These are phyloP conservation scores for Alternaria sp. DNA, from an alignment of 2,329 filamentous ascomycete genomes.

Conservation along the genomic window DNA sequence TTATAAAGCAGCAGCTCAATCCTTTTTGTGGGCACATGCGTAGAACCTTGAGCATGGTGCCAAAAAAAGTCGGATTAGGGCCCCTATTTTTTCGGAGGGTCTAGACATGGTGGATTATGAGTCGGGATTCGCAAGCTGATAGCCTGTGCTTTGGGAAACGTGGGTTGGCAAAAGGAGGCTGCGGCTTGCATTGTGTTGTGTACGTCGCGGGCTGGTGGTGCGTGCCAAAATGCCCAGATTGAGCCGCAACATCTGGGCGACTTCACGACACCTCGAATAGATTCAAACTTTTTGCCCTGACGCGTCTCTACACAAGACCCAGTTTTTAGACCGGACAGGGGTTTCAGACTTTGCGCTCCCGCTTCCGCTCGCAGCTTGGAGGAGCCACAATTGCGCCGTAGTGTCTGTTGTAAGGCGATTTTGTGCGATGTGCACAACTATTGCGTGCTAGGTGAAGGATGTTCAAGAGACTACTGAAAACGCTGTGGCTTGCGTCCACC, in stretches of 20 bases:
- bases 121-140: slow-evolving; percentile 17
- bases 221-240: slow-evolving; percentile 8
- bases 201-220: slow-evolving; percentile 17
- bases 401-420: slow-evolving; percentile 14
- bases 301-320: slow-evolving; percentile 14
- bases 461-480: neutral
- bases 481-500: slow-evolving; percentile 7
- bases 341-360: slow-evolving; percentile 18
- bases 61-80: slow-evolving; percentile 13
- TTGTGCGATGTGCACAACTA: slow-evolving; percentile 15
- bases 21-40: slow-evolving; percentile 20
- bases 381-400: slow-evolving; percentile 19
- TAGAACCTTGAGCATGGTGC: slow-evolving; percentile 11
- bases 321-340: slow-evolving; percentile 18
- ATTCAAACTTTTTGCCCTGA: slow-evolving; percentile 14
- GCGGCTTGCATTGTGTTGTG: slow-evolving; percentile 21
- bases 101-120: slow-evolving; percentile 22
- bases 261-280: slow-evolving; percentile 2
- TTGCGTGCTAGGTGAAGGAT: slow-evolving; percentile 6
- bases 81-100: slow-evolving; percentile 22
- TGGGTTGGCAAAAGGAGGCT: slow-evolving; percentile 18
- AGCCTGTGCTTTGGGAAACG: slow-evolving; percentile 21
- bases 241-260: slow-evolving; percentile 13
- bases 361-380: slow-evolving; percentile 6
- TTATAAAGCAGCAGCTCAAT: slow-evolving; percentile 13